phyloP scores from a whole-genome alignment of 768 basidiomycete species.

The Infundibulicybe gibba region DNA sequence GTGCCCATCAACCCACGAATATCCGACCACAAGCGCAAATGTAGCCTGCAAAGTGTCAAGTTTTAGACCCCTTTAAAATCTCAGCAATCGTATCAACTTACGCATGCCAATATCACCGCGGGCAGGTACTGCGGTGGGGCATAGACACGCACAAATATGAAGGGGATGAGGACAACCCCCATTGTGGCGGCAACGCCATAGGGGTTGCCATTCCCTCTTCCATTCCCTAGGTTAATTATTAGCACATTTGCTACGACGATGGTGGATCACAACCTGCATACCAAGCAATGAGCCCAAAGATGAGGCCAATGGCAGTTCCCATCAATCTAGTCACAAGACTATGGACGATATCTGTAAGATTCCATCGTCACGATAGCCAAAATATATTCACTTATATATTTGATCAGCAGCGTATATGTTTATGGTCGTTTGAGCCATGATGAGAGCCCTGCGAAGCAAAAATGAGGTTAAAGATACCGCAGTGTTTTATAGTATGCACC shows the following conservation, averaged over 20 bases:
- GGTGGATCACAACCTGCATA: conserved; percentile 31
- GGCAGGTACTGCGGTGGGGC: conserved; percentile 35
- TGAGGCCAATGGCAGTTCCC: conserved; percentile 41
- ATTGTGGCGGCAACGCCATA: conserved; percentile 49
- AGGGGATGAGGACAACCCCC: conserved; percentile 42
- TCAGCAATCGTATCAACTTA: conserved; percentile 17
- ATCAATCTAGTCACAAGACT: conserved; percentile 40
- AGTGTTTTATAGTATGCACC: conserved; percentile 19
- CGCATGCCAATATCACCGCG: conserved; percentile 31
- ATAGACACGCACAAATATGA: conserved; percentile 48
- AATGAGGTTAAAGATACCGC: neutral
- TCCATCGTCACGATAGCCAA: neutral
- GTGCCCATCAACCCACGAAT: conserved; percentile 55
- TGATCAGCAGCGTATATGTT: conserved; percentile 58
- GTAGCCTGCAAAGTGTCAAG: conserved; percentile 26
- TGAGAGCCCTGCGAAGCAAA: conserved; percentile 38
- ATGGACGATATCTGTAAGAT: neutral
- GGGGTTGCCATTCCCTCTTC: conserved; percentile 43
- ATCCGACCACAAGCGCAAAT: conserved; percentile 44
- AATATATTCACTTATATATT: conserved; percentile 36
- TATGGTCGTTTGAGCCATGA: conserved; percentile 58
- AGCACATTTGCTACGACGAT: neutral
- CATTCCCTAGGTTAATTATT: conserved; percentile 27
- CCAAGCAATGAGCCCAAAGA: conserved; percentile 46
- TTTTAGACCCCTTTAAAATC: neutral